Evolutionary conservation across 148 eudicot species (phyloP).

Genomic region (Fagopyrum tataricum): DNA sequence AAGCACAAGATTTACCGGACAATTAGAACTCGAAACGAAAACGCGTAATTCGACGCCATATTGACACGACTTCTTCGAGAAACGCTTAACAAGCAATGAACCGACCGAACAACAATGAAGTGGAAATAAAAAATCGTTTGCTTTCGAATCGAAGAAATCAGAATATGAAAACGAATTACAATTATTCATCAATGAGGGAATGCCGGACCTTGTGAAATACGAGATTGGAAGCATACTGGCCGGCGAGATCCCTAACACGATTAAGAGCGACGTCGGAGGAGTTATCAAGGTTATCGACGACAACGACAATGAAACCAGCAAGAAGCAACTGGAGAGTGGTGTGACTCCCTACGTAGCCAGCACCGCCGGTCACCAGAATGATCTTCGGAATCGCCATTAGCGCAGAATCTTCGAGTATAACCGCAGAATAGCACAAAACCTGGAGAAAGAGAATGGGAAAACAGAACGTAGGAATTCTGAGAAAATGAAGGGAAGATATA

Average conservation of each 20-base stretch:
- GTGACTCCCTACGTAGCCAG: constrained; percentile 92
- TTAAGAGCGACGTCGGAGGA: constrained; percentile 56
- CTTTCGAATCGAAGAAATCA: background rate
- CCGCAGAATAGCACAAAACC: background rate
- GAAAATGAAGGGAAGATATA: background rate
- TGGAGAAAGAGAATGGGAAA: background rate
- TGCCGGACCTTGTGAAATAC: constrained; percentile 52
- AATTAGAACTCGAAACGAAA: background rate
- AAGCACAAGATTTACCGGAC: constrained; percentile 3
- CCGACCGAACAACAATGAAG: background rate
- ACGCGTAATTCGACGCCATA: background rate
- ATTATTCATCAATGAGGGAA: background rate
- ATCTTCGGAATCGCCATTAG: constrained; percentile 28
- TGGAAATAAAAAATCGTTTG: background rate
- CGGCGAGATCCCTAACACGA: constrained; percentile 78
- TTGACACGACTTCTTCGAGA: background rate
- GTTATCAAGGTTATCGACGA: constrained; percentile 75
- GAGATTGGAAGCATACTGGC: constrained; percentile 43
- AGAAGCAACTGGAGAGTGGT: constrained; percentile 64
- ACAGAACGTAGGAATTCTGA: background rate
- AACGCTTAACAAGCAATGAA: background rate
- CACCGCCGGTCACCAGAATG: constrained; percentile 87
- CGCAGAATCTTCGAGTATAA: constrained; percentile 2
- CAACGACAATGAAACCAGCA: constrained; percentile 61
- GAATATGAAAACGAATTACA: background rate